These are phyloP conservation scores for Solanum hybrid DNA, from an alignment of 305 asterid genomes.

Conservation along the genomic window DNA sequence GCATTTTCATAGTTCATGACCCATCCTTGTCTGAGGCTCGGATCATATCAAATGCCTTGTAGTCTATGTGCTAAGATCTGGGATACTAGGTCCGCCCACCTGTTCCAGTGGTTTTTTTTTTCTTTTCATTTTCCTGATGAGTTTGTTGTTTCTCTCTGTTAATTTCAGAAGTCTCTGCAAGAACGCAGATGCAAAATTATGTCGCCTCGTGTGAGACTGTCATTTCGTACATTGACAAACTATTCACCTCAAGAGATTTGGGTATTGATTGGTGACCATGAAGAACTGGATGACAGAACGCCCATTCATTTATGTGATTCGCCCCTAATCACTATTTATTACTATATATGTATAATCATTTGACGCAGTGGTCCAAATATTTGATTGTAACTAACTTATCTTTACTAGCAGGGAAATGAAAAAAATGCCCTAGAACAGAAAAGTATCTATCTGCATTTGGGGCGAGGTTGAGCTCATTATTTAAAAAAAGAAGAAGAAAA, in stretches of 20 bases:
- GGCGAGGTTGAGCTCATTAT: neutral
- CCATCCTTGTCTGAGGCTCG: neutral
- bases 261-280: conserved; percentile 69
- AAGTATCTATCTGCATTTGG: neutral
- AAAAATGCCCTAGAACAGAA: neutral
- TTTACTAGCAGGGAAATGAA: neutral
- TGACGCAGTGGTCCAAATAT: neutral
- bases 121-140: neutral
- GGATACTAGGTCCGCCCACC: neutral
- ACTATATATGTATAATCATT: neutral
- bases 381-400: neutral
- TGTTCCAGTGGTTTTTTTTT: neutral
- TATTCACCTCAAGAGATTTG: conserved; percentile 52
- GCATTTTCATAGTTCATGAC: neutral
- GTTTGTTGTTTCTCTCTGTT: neutral
- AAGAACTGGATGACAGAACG: neutral
- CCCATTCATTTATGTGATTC: neutral
- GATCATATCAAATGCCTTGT: neutral
- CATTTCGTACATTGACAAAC: conserved; percentile 52
- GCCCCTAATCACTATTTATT: neutral
- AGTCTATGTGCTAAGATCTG: neutral
- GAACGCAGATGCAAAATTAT: conserved; percentile 60
- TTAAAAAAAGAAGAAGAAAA: neutral
- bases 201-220: conserved; percentile 43
- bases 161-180: conserved; percentile 60